These are phyloP conservation scores for Daedaleopsis nitida DNA, from an alignment of 768 basidiomycete species.

Conservation along the genomic window DNA sequence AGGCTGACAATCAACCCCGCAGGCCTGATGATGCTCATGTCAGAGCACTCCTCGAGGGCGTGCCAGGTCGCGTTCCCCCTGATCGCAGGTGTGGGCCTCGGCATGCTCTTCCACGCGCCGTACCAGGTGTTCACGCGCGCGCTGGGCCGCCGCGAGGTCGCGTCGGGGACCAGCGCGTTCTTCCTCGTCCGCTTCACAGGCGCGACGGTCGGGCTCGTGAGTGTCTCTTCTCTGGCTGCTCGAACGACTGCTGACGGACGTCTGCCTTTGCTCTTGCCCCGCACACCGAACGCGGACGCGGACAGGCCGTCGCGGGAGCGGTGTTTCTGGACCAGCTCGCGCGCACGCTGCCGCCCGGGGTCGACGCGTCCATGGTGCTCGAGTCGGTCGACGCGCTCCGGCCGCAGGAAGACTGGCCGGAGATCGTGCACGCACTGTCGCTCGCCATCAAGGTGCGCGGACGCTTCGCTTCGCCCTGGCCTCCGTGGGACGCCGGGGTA, in stretches of 20 bases:
- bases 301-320: constrained; percentile 74
- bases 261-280: background rate
- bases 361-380: constrained; percentile 51
- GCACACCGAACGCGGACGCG: background rate
- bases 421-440: constrained; percentile 56
- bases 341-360: constrained; percentile 49
- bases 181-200: constrained; percentile 88
- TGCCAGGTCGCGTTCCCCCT: constrained; percentile 62
- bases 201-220: constrained; percentile 77
- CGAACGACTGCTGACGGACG: background rate
- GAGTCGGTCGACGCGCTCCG: constrained; percentile 48
- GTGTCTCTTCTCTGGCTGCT: constrained; percentile 25
- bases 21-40: constrained; percentile 71
- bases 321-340: constrained; percentile 62
- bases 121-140: constrained; percentile 78
- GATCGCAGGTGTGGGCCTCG: constrained; percentile 75
- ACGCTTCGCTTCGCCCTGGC: background rate
- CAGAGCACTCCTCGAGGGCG: constrained; percentile 48
- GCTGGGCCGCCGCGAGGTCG: constrained; percentile 65
- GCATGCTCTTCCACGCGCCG: constrained; percentile 85
- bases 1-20: constrained; percentile 5
- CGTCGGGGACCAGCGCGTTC: constrained; percentile 82
- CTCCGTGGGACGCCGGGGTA: background rate
- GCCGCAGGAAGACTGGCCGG: constrained; percentile 45
- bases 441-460: constrained; percentile 60